A percentile compares a stretch with the other conserved stretches of the same genome.
phyloP scores from a whole-genome alignment of 768 basidiomycete genomes.

The Omphalotus guepiniiformis region DNA sequence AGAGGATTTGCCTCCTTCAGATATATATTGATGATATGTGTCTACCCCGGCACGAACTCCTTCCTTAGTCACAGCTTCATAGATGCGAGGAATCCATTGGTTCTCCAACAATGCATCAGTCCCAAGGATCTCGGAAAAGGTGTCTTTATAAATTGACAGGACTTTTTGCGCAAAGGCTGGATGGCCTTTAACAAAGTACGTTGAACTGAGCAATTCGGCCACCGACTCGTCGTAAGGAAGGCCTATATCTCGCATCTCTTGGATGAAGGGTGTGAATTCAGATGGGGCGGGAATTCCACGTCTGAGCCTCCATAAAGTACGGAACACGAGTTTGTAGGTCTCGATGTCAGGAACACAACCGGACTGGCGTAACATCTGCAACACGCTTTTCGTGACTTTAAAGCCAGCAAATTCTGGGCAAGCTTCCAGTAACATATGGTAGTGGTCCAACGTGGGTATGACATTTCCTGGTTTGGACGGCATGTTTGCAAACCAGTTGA shows the following conservation, averaged over 20 bases:
- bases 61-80: constrained; percentile 1
- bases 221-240: constrained; percentile 41
- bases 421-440: constrained; percentile 48
- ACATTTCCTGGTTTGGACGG: constrained; percentile 41
- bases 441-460: constrained; percentile 47
- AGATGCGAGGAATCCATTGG: constrained; percentile 5
- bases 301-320: constrained; percentile 32
- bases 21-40: constrained; percentile 28
- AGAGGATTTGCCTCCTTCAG: constrained; percentile 27
- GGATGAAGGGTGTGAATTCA: constrained; percentile 38
- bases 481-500: constrained; percentile 53
- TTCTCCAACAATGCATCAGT: constrained; percentile 14
- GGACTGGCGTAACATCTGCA: constrained; percentile 30
- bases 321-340: constrained; percentile 48
- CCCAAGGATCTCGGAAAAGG: constrained; percentile 18
- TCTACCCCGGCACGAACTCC: constrained; percentile 6
- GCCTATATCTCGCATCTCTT: constrained; percentile 41
- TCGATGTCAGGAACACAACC: constrained; percentile 39
- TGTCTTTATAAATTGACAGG: constrained; percentile 30
- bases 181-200: constrained; percentile 38
- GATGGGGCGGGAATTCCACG: constrained; percentile 24
- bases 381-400: constrained; percentile 31
- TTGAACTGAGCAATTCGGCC: constrained; percentile 35
- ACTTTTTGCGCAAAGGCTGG: constrained; percentile 33
- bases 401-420: constrained; percentile 28